Evolutionary conservation across 768 basidiomycete species (phyloP), one percentile per base, ranked within the genome.

Genomic region (button mushroom (Agaricus bisporus)): DNA sequence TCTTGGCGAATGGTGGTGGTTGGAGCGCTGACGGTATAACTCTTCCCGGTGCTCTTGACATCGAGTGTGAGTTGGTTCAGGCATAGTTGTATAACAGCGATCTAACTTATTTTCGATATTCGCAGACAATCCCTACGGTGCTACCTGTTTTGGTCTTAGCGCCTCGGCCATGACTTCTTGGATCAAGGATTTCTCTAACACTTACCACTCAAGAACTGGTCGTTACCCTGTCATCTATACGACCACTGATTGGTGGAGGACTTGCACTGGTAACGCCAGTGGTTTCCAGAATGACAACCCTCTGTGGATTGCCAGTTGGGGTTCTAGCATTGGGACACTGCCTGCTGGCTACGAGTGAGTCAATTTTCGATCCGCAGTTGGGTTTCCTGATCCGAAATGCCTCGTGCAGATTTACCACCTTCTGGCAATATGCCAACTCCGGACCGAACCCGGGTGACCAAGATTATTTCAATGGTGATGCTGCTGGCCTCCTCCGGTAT

Each of bases 161-260:
- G 64, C 73, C 9, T 58, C 80, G 4, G 62, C 70, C 5, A 85
- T 86, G 82, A 81, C 83, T n/a, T 60, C 73, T 12, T 85, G 84
- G 83, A 72, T 87, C 48, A 55, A 65, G 29, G 78, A 80, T 61
- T 86, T 86, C 68, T 82, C 82, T 1, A 64, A 74, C 60, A 83
- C 83, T 0, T 86, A 84, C 59, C 60, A 80, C 12, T 54, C 75
- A 14, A 54, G 60, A 10, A 81, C 79, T 9, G 68, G 69, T 28
- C 74, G 77, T 74, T 82, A 68, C n/a, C 12, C 57, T 42, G 43
- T 28, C 22, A 59, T 56, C 52, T 85, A 85, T 58, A 80, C 80
- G 29, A 82, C 79, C 4, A 83, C 81, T 10, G 70, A 77, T 62
- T 86, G 85, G 85, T 87, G 85, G 85, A 77, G 59, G 7, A 73